Conservation (phyloP, 2,329 filamentous ascomycete genomes). For the Stemphylium vesicarium region DNA sequence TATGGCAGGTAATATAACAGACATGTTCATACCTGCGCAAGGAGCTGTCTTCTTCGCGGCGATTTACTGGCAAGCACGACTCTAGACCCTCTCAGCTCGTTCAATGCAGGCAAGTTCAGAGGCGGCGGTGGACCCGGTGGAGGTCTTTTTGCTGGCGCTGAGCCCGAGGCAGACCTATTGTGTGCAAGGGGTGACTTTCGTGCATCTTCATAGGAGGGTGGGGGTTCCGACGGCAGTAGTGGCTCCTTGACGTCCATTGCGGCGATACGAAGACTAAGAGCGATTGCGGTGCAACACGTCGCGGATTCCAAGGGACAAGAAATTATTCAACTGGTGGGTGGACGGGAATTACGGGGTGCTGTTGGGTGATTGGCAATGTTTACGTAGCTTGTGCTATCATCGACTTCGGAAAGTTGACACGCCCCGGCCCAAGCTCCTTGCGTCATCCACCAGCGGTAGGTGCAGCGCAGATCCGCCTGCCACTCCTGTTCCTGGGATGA, state of each 20-base stretch:
- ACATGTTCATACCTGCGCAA: conserved; percentile 66
- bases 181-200: conserved; percentile 29
- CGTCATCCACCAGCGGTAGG: conserved; percentile 4
- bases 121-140: conserved; percentile 61
- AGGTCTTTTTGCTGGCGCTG: conserved; percentile 20
- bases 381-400: not conserved
- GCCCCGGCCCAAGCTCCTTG: conserved; percentile 10
- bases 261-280: not conserved
- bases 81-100: conserved; percentile 75
- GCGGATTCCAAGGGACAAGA: not conserved
- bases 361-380: not conserved
- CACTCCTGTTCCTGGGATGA: not conserved
- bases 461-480: not conserved
- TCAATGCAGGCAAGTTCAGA: conserved; percentile 80
- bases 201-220: conserved; percentile 53
- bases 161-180: conserved; percentile 24
- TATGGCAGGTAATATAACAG: not conserved
- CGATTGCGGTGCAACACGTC: not conserved
- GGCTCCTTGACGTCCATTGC: conserved; percentile 18
- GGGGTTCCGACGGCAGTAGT: conserved; percentile 48
- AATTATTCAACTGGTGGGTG: not conserved
- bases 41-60: conserved; percentile 80
- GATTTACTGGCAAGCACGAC: conserved; percentile 91
- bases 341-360: not conserved
- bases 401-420: not conserved